Conservation (phyloP, 805 yeast genomes). For the Debaryomyces hansenii region DNA sequence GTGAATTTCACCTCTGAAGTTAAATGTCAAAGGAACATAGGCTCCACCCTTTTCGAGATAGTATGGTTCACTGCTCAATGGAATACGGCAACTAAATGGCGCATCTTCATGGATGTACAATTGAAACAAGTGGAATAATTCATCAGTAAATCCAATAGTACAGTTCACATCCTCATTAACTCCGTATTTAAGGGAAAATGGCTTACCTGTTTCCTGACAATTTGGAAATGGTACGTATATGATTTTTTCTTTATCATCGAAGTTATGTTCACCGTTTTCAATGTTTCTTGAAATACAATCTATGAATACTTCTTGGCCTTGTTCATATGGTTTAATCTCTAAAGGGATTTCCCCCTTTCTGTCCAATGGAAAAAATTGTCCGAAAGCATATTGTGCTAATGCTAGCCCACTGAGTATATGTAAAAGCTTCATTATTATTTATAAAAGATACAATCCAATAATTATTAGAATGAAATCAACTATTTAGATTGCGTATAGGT, state of each 20-base stretch:
- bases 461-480: too few relatives aligned
- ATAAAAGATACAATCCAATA: too few relatives aligned
- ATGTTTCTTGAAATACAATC: constrained; percentile 69
- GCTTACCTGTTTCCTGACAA: constrained; percentile 64
- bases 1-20: constrained; percentile 65
- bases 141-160: constrained; percentile 62
- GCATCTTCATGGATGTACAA: constrained; percentile 75
- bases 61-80: constrained; percentile 45
- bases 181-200: constrained; percentile 57
- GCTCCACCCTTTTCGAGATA: constrained; percentile 46
- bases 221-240: constrained; percentile 58
- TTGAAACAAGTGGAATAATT: constrained; percentile 69
- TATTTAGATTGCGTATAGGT: too few relatives aligned
- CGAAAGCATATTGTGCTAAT: constrained; percentile 1
- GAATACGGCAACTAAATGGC: constrained; percentile 69
- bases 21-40: constrained; percentile 58
- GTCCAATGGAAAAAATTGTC: constrained; percentile 28
- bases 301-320: constrained; percentile 46
- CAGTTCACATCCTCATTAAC: constrained; percentile 55
- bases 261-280: constrained; percentile 74
- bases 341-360: constrained; percentile 37
- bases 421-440: not conserved
- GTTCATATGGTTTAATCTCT: constrained; percentile 33
- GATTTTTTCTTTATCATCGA: constrained; percentile 60
- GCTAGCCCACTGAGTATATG: not conserved